These are phyloP conservation scores for Phytophthora melonis DNA, from an alignment of 352 stramenopile genomes.

Conservation along the genomic window DNA sequence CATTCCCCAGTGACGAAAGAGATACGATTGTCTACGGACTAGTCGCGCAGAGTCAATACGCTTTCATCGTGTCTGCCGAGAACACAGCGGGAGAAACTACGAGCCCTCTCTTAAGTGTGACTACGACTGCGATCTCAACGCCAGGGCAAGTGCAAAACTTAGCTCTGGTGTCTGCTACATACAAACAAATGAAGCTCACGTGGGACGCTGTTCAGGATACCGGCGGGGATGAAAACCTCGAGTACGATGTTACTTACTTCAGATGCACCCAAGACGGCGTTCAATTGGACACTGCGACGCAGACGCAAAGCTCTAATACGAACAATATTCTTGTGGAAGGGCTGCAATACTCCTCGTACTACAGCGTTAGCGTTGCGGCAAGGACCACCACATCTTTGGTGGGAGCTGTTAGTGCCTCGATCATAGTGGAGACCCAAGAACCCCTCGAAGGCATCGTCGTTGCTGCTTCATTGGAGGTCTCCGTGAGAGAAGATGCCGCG, in stretches of 20 bases:
- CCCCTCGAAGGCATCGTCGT: constrained; percentile 45
- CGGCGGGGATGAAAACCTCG: constrained; percentile 51
- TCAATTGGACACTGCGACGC: constrained; percentile 1
- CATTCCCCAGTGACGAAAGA: constrained; percentile 30
- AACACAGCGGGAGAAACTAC: constrained; percentile 49
- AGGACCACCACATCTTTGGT: constrained; percentile 48
- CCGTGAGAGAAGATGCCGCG: constrained; percentile 40
- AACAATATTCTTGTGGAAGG: constrained; percentile 26
- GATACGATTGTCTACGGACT: constrained; percentile 47
- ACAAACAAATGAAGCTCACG: constrained; percentile 45
- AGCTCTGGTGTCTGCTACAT: constrained; percentile 32
- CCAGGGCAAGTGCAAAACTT: constrained; percentile 47
- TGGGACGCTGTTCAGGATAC: constrained; percentile 54
- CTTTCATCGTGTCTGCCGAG: constrained; percentile 43
- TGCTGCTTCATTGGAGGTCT: constrained; percentile 22
- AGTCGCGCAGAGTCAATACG: constrained; percentile 46
- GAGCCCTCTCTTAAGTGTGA: constrained; percentile 31
- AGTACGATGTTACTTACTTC: constrained; percentile 60
- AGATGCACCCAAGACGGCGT: constrained; percentile 32
- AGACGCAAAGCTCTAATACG: constrained; percentile 9
- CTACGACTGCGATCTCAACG: constrained; percentile 44
- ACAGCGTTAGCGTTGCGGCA: constrained; percentile 41
- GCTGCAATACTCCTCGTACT: constrained; percentile 49
- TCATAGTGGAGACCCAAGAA: constrained; percentile 47
- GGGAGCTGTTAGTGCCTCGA: constrained; percentile 26